Evolutionary conservation across 1,284 basidiomycete genomes (phyloP), one percentile per base, ranked within the genome.

Genomic region (Dichomitus squalens): DNA sequence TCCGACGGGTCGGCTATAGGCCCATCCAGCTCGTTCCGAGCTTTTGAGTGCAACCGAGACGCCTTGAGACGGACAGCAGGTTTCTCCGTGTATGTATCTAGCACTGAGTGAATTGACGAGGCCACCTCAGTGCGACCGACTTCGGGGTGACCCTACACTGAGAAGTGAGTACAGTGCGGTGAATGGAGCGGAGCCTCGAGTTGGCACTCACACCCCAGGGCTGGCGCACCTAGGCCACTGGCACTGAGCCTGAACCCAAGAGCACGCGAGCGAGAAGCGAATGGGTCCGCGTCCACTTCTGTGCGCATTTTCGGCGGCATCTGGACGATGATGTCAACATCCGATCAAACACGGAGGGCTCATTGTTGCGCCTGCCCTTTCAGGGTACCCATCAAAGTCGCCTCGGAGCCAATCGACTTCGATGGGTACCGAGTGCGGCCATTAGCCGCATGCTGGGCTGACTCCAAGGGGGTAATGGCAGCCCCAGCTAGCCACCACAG

Each of bases 261-360:
- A 34, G 38, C 49, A 49, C 40, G 48, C 40, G 31, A 49, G 38
- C 29, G 39, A 20, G 52, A 34, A 20, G 51, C 38, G 39, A 18
- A 49, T 49, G n/a, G 25, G 34, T 52, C 57, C 55, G 11, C 11
- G n/a, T 3, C 5, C 41, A 16, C n/a, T 27, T 29, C 6, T 43
- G 41, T 25, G 41, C 25, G n/a, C 41, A 33, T 7, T 6, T 33
- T 6, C 31, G 7, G 53, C 49, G 48, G 61, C 53, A 54, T 49
- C 39, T 27, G 39, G 29, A 43, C 44, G 62, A 48, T 64, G 59
- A 64, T 64, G 62, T 64, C 61, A 64, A 64, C 59, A 39, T 64
- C 62, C 62, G 62, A 64, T 64, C 46, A 41, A 46, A 9, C 53
- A 61, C 62, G 62, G 62, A 64, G 59, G 31, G 29, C 40, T 18